Conservation (phyloP, 2,329 filamentous ascomycete species). For the Fusarium sublunatum region DNA sequence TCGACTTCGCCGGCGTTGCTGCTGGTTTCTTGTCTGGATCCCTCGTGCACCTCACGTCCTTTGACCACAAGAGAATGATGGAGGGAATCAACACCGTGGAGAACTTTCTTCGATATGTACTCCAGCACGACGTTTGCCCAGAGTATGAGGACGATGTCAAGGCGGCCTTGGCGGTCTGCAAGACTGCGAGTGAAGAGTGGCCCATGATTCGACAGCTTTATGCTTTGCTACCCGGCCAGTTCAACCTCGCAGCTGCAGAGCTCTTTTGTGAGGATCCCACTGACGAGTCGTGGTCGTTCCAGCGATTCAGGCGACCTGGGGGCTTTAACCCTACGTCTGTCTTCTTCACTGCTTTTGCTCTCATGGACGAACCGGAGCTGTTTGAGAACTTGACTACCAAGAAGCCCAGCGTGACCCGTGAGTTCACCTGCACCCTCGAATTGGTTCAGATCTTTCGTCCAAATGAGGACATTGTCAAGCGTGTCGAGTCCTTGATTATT, state of each 20-base stretch:
- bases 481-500: conserved; percentile 58
- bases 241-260: conserved; percentile 80
- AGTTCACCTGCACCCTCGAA: conserved; percentile 69
- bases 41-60: conserved; percentile 67
- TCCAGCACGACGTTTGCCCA: conserved; percentile 85
- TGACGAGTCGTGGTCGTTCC: conserved; percentile 47
- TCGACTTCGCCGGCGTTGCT: conserved; percentile 83
- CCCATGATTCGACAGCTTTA: conserved; percentile 65
- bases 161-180: conserved; percentile 73
- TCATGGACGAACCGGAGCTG: conserved; percentile 51
- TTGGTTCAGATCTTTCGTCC: conserved; percentile 64
- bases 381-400: conserved; percentile 45
- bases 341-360: conserved; percentile 58
- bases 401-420: conserved; percentile 52
- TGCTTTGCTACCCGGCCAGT: conserved; percentile 74
- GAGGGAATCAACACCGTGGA: conserved; percentile 73
- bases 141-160: conserved; percentile 78
- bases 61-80: conserved; percentile 66
- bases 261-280: conserved; percentile 64
- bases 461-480: conserved; percentile 53
- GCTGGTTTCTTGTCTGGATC: conserved; percentile 79
- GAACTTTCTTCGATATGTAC: conserved; percentile 90
- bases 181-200: conserved; percentile 74
- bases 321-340: conserved; percentile 56
- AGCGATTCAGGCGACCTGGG: conserved; percentile 49